Percentiles rank a stretch among this genome's conserved stretches.
These are phyloP conservation scores for Chaetomium strumarium DNA, from an alignment of 2,329 filamentous ascomycete species.

Conservation along the genomic window DNA sequence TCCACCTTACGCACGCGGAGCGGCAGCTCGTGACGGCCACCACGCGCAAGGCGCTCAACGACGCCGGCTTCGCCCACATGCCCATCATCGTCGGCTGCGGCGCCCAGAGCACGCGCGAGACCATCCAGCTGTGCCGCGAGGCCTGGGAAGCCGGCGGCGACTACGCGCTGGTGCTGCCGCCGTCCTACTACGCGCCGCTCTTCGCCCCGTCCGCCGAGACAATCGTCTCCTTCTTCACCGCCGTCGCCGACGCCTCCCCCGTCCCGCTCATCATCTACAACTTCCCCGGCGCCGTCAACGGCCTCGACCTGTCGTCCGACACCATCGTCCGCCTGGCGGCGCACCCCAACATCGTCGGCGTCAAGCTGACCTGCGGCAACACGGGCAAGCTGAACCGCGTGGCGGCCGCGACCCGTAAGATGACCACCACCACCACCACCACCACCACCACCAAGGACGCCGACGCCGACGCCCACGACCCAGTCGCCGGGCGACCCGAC, in stretches of 20 bases:
- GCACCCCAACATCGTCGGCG: conserved; percentile 62
- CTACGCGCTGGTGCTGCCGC: conserved; percentile 69
- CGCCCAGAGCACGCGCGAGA: conserved; percentile 66
- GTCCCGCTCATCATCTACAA: conserved; percentile 66
- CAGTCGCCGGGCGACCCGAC: conserved; percentile 31
- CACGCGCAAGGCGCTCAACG: conserved; percentile 64
- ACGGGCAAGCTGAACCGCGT: conserved; percentile 63
- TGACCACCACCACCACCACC: conserved; percentile 29
- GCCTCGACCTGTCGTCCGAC: conserved; percentile 60
- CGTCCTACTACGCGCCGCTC: conserved; percentile 66
- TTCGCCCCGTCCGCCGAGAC: conserved; percentile 57
- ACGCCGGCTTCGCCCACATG: conserved; percentile 57
- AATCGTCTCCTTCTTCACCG: conserved; percentile 59
- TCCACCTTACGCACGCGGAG: conserved; percentile 67
- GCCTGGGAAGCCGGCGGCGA: conserved; percentile 65
- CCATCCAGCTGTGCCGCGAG: conserved; percentile 62
- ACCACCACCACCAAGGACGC: conserved; percentile 26
- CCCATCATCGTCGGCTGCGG: conserved; percentile 74
- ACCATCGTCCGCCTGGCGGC: conserved; percentile 52
- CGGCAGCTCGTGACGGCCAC: conserved; percentile 61
- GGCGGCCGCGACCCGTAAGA: conserved; percentile 49
- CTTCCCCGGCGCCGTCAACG: conserved; percentile 58
- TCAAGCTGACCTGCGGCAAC: conserved; percentile 65
- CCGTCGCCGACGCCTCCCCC: conserved; percentile 57
- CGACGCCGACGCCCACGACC: conserved; percentile 11